phyloP scores from a whole-genome alignment of 2,329 filamentous ascomycete genomes.

The Colletotrichum gigasporum region DNA sequence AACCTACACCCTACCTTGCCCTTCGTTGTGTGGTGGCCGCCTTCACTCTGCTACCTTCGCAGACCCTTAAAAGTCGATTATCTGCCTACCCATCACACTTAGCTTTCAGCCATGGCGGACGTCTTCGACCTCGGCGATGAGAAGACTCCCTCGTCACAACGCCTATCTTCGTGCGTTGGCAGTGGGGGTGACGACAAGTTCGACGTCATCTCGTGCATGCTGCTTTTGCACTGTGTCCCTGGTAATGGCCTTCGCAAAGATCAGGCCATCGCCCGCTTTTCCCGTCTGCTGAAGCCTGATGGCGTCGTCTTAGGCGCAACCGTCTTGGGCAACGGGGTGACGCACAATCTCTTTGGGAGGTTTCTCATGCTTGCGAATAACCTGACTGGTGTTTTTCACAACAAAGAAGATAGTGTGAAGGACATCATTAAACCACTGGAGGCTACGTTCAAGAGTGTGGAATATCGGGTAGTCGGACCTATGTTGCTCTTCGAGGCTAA shows the following conservation, averaged over 20 bases:
- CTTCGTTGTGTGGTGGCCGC: too few relatives aligned
- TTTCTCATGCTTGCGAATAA: constrained; percentile 3
- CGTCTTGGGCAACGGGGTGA: neutral
- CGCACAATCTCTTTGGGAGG: neutral
- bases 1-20: too few relatives aligned
- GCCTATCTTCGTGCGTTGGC: neutral
- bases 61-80: neutral
- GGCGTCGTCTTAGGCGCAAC: constrained; percentile 1
- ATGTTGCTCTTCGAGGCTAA: constrained; percentile 12
- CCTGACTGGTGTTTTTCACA: neutral
- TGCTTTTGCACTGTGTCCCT: neutral
- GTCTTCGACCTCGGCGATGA: neutral
- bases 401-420: neutral
- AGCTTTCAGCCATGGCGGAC: neutral
- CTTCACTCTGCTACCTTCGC: too few relatives aligned
- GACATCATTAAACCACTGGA: neutral
- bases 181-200: neutral
- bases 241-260: neutral
- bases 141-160: too few relatives aligned
- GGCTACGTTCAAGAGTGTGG: neutral
- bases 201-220: constrained; percentile 5
- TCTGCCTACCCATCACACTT: neutral
- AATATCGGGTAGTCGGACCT: neutral
- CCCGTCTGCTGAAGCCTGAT: neutral
- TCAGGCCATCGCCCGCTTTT: neutral